These are phyloP conservation scores for Amaranthus hypochondriacus DNA, from an alignment of 148 eudicot genomes.

Conservation along the genomic window DNA sequence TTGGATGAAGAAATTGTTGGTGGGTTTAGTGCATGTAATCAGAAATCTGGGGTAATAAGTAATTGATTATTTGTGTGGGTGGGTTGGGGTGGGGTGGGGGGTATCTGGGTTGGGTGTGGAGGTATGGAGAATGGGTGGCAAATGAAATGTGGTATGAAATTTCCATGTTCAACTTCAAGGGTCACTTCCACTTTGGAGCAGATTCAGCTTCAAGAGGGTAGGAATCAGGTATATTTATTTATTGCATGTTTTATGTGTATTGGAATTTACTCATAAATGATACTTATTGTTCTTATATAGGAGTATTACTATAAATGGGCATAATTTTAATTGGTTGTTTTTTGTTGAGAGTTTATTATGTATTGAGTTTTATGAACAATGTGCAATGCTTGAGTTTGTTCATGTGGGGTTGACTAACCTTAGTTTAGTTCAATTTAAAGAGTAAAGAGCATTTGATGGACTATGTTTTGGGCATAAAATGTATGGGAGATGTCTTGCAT, in stretches of 20 bases:
- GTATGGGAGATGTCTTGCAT: background rate
- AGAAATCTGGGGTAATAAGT: background rate
- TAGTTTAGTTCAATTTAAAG: background rate
- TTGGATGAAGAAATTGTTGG: background rate
- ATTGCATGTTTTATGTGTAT: constrained; percentile 19
- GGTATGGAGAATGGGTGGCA: constrained; percentile 41
- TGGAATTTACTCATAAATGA: background rate
- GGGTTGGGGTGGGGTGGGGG: background rate
- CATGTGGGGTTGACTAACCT: background rate
- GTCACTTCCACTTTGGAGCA: constrained; percentile 22
- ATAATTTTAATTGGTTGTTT: background rate
- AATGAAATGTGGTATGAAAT: constrained; percentile 28
- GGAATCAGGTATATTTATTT: constrained; percentile 28
- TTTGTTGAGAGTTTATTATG: background rate
- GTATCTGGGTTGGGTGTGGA: background rate
- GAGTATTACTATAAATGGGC: too few relatives aligned
- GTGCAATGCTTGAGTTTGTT: background rate
- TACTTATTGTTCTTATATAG: too few relatives aligned
- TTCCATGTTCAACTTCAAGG: constrained; percentile 20
- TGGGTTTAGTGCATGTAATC: constrained; percentile 1
- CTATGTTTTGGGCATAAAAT: background rate
- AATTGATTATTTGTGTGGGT: background rate
- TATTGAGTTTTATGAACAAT: background rate
- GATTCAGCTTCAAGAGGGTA: constrained; percentile 26
- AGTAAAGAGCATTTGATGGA: background rate